Conservation (phyloP, 2,329 filamentous ascomycete genomes). For the Monilinia fructigena region DNA sequence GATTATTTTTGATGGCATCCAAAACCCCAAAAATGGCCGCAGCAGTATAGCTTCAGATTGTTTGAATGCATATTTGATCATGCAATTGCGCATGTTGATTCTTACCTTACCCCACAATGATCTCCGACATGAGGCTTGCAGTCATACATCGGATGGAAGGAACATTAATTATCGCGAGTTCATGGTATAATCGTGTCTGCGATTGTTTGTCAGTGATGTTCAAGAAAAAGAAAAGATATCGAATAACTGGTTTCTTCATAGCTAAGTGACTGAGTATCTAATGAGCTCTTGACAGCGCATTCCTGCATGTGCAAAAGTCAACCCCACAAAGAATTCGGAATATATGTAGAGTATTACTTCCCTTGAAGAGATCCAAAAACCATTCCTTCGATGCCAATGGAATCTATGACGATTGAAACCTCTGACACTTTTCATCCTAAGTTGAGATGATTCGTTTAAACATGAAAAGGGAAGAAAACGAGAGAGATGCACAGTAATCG, state of each 20-base stretch:
- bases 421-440: slow-evolving; percentile 4
- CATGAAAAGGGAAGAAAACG: slow-evolving; percentile 13
- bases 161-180: slow-evolving; percentile 16
- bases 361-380: slow-evolving; percentile 9
- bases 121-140: slow-evolving; percentile 17
- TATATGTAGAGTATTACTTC: slow-evolving; percentile 27
- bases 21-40: not conserved
- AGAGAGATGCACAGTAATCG: slow-evolving; percentile 7
- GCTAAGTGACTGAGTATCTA: slow-evolving; percentile 24
- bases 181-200: slow-evolving; percentile 24
- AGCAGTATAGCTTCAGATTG: not conserved
- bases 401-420: not conserved
- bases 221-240: slow-evolving; percentile 19
- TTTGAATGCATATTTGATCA: slow-evolving; percentile 15
- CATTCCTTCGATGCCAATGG: slow-evolving; percentile 14
- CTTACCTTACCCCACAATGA: slow-evolving; percentile 18
- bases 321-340: slow-evolving; percentile 28
- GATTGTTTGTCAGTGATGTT: slow-evolving; percentile 31
- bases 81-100: slow-evolving; percentile 5
- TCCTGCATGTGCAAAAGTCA: slow-evolving; percentile 31
- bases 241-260: slow-evolving; percentile 27
- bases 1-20: not conserved
- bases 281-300: slow-evolving; percentile 36
- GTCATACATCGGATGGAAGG: slow-evolving; percentile 17
- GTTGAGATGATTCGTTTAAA: slow-evolving; percentile 15